Evolutionary conservation across 2,329 filamentous ascomycete genomes (phyloP), one percentile per base, ranked within the genome.

Genomic region (Ceratocystis albifundus): DNA sequence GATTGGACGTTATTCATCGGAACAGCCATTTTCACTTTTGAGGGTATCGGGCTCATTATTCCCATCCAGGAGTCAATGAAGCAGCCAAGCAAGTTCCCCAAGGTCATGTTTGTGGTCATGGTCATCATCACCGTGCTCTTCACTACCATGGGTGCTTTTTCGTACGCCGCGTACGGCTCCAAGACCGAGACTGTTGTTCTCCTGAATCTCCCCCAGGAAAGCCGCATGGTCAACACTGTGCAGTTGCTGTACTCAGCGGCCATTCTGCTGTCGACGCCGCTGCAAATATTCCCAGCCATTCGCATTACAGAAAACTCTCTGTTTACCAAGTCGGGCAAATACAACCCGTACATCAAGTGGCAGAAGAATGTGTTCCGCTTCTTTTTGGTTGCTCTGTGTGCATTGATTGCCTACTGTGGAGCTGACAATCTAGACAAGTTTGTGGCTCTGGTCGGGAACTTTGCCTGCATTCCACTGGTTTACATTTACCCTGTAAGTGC

Each of bases 311-410:
- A 96, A 76, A 96, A 96, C 71, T 90, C 91, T 70, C 81, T 97
- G 5, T 99, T 97, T 76, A 96, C 89, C 28, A 83, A 88, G 73
- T 96, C 91, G 69, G 92, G 94, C 71, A 99, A 99, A 77, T 96
- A 96, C 78, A 96, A 97, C 74, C 92, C 91, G 0, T 94, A 90
- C 74, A 96, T 99, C 80, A 99, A 99, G 79, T 99, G 94, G 94
- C 89, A 97, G 81, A 99, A 99, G 85, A 99, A 99, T 71, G 79
- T 88, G 44, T 99, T 96, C 80, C 88, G 94, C 65, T 99, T 97
- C 80, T 87, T 93, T 73, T 85, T 96, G 69, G 94, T 97, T 63
- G 84, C 89, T 72, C 76, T 94, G 28, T 97, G 94, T 73, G 89
- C 92, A 0, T 77, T 86, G 67, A 88, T 99, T 70, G 93, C 93